Evolutionary conservation across 2,329 filamentous ascomycete species (phyloP).

Genomic region (Neocatenulostroma microsporum): DNA sequence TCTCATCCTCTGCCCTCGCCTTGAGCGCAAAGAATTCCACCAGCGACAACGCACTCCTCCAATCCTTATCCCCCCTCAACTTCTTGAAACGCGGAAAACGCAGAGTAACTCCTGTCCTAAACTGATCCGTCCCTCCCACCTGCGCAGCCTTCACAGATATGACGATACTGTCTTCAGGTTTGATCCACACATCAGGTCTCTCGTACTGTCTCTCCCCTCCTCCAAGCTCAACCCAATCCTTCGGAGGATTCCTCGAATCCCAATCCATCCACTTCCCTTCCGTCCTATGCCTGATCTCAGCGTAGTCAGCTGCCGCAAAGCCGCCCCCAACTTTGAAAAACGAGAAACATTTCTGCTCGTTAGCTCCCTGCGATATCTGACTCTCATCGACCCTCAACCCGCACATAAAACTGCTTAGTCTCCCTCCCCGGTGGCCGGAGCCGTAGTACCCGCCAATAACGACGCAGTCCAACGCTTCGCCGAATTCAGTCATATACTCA

Average conservation of each 20-base stretch:
- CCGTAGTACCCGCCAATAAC: conserved; percentile 94
- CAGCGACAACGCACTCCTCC: conserved; percentile 70
- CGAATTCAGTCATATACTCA: conserved; percentile 95
- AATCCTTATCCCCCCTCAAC: conserved; percentile 72
- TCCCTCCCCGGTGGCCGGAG: conserved; percentile 74
- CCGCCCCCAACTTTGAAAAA: conserved; percentile 98
- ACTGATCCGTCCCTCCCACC: conserved; percentile 66
- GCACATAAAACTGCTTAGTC: conserved; percentile 80
- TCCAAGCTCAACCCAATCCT: conserved; percentile 69
- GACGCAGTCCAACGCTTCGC: conserved; percentile 83
- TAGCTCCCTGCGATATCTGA: conserved; percentile 33
- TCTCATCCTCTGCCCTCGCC: conserved; percentile 59
- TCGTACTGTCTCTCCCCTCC: conserved; percentile 58
- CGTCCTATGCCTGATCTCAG: conserved; percentile 70
- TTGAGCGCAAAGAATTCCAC: conserved; percentile 70
- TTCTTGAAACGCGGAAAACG: conserved; percentile 86
- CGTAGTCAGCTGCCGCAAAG: conserved; percentile 77
- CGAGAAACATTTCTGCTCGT: conserved; percentile 74
- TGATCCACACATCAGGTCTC: conserved; percentile 86
- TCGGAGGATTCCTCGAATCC: conserved; percentile 69
- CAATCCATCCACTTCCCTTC: conserved; percentile 88
- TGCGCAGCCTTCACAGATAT: conserved; percentile 82
- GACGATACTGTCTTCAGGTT: conserved; percentile 78
- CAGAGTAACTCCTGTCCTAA: conserved; percentile 67
- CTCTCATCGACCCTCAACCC: conserved; percentile 72